A percentile compares a stretch with the other conserved stretches of the same genome.
Conservation (phyloP, 2,329 filamentous ascomycete genomes). For the Aspergillus bombycis region DNA sequence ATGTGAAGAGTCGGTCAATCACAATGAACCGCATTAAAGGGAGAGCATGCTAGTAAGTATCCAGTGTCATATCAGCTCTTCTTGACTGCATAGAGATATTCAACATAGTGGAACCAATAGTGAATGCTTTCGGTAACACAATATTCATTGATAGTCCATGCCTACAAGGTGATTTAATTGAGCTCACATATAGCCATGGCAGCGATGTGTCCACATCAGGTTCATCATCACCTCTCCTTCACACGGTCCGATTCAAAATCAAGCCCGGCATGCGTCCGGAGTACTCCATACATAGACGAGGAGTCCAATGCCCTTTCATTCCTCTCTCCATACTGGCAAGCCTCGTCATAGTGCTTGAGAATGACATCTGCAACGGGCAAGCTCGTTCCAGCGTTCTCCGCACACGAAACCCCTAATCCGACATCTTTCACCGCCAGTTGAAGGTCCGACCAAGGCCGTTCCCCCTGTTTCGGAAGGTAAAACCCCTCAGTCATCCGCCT, state of each 20-base stretch:
- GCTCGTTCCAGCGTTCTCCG: slow-evolving; percentile 17
- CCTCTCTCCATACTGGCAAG: slow-evolving; percentile 35
- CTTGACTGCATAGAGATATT: too few species aligned
- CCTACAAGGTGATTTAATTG: too few species aligned
- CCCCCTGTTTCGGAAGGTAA: slow-evolving; percentile 32
- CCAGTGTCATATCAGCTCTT: too few species aligned
- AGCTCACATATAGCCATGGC: not conserved
- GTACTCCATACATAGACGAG: slow-evolving; percentile 54
- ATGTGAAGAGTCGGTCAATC: too few species aligned
- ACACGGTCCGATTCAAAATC: slow-evolving; percentile 48
- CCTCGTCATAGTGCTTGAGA: not conserved
- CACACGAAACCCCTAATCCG: slow-evolving; percentile 51
- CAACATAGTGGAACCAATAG: too few species aligned
- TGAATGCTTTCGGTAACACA: too few species aligned
- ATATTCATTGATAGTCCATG: too few species aligned
- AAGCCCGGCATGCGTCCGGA: slow-evolving; percentile 49
- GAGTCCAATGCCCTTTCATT: slow-evolving; percentile 50
- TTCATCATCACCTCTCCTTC: slow-evolving; percentile 15
- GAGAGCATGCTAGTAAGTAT: too few species aligned
- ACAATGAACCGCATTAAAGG: too few species aligned
- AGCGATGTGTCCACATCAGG: not conserved
- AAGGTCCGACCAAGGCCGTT: slow-evolving; percentile 51
- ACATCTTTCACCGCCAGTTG: slow-evolving; percentile 57
- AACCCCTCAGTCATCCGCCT: slow-evolving; percentile 31
- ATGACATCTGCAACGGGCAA: not conserved